Evolutionary conservation across 2,329 filamentous ascomycete species (phyloP), one percentile per base, ranked within the genome.

Genomic region (Sporothrix pseudoabietina): DNA sequence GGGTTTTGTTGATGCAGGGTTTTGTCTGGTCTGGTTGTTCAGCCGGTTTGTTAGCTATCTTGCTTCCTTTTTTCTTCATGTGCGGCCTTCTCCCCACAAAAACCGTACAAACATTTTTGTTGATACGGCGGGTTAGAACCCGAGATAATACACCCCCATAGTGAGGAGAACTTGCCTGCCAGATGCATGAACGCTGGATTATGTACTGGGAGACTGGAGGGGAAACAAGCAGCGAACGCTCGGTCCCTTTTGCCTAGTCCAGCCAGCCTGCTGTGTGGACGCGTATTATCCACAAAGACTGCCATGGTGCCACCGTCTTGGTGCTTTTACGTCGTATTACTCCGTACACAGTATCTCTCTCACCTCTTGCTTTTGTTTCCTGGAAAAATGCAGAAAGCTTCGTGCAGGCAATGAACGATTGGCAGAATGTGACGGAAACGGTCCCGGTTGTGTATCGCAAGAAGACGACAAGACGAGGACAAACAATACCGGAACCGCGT

Each of bases 281-380:
- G 22, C 41, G 41, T 52, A 32, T 52, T 68, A 35, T 52, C 65
- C 65, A 52, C 65, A 49, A 68, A 49, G 65, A 68, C 44, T 52
- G 65, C 10, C 65, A 68, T 26, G n/a, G 61, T 55, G 16, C 39
- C 44, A 68, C 65, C 32, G 22, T 30, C 14, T 10, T 52, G 41
- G 61, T 30, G 22, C 19, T 22, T 68, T 52, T 26, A 26, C 26
- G 35, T 61, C 8, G 26, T 26, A 26, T 1, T 26, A 26, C 26
- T 26, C 26, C 26, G 26, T 26, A 26, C 26, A 26, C 26, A 26
- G 26, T 26, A 8, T n/a, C 57, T 61, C 9, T 57, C 49, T 66
- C 35, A 41, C 41, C 35, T 61, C 19, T 22, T 49, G 8, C 44
- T 32, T 68, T 52, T 68, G 41, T n/a, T 52, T 68, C 63, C 7